A percentile compares a stretch with the other conserved stretches of the same genome.
These are phyloP conservation scores for Podaxis carcinomalis DNA, from an alignment of 768 basidiomycete genomes.

Conservation along the genomic window DNA sequence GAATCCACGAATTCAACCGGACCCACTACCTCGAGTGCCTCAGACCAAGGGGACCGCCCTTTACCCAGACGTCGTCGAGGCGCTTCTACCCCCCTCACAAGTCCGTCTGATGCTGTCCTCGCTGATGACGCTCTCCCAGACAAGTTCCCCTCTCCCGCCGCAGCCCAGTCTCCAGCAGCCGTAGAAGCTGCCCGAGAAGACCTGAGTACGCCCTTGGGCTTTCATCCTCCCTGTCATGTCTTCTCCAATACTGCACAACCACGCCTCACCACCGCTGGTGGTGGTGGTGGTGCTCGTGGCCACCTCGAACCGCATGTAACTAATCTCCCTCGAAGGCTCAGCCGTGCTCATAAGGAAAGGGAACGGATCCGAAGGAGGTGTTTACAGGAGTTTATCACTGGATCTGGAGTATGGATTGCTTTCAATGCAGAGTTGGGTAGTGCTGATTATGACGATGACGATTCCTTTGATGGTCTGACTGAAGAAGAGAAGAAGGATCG, in stretches of 20 bases:
- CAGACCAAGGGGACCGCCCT: neutral
- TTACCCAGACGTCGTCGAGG: neutral
- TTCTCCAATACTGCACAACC: neutral
- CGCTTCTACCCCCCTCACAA: neutral
- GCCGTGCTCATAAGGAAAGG: neutral
- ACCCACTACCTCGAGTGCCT: neutral
- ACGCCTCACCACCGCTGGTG: neutral
- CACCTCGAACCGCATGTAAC: neutral
- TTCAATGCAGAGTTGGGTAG: neutral
- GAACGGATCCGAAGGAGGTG: neutral
- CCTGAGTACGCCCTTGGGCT: neutral
- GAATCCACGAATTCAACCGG: neutral
- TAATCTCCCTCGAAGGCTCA: neutral
- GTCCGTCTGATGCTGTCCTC: neutral
- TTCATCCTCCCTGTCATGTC: neutral
- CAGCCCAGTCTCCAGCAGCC: neutral
- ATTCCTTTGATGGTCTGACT: neutral
- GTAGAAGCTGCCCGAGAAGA: neutral
- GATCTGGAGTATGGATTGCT: neutral
- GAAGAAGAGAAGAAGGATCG: neutral
- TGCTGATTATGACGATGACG: neutral
- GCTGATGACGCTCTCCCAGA: neutral
- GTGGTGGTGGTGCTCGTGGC: neutral
- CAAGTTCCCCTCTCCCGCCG: neutral
- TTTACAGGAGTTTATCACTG: constrained; percentile 1